Percentiles rank a stretch among this genome's conserved stretches.
Conservation (phyloP, 2,329 filamentous ascomycete species). For the Domatiomyces catenatus region DNA sequence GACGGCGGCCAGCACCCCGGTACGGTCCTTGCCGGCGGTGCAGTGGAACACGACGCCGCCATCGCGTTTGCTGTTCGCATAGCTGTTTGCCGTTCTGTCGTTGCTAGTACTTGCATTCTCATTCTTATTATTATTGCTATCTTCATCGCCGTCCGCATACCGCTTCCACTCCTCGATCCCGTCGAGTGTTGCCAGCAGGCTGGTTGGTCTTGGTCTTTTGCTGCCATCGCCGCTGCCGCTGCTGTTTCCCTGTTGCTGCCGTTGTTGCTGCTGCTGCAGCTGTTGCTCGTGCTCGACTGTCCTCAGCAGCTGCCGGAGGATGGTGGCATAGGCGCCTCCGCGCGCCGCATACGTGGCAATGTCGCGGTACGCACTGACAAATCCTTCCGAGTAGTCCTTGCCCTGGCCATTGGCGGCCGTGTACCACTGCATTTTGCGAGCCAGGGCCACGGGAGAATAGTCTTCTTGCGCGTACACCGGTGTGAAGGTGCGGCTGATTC, state of each 20-base stretch:
- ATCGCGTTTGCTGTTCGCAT: slow-evolving; percentile 6
- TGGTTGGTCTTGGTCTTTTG: neutral
- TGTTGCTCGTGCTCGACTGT: neutral
- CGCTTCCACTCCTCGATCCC: neutral
- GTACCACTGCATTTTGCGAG: slow-evolving; percentile 43
- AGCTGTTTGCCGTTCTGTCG: neutral
- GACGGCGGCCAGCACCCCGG: slow-evolving; percentile 53
- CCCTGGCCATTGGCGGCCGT: slow-evolving; percentile 22
- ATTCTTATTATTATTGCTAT: slow-evolving; percentile 11
- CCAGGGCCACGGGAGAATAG: slow-evolving; percentile 43
- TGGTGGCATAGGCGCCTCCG: slow-evolving; percentile 35
- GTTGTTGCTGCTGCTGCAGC: neutral
- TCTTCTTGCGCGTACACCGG: slow-evolving; percentile 54
- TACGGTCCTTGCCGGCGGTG: slow-evolving; percentile 64
- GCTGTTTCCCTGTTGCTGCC: neutral
- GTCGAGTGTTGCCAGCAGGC: neutral
- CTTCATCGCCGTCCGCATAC: neutral
- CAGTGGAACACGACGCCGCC: slow-evolving; percentile 53
- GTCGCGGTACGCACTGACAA: slow-evolving; percentile 51
- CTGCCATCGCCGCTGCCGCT: too few relatives aligned
- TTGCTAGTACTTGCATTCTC: slow-evolving; percentile 6
- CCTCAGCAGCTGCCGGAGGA: slow-evolving; percentile 43
- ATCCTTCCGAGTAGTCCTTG: slow-evolving; percentile 32
- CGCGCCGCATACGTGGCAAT: slow-evolving; percentile 49
- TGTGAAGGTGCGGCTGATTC: slow-evolving; percentile 41